phyloP scores from a whole-genome alignment of 306 rosid genomes.

The Mucuna pruriens region DNA sequence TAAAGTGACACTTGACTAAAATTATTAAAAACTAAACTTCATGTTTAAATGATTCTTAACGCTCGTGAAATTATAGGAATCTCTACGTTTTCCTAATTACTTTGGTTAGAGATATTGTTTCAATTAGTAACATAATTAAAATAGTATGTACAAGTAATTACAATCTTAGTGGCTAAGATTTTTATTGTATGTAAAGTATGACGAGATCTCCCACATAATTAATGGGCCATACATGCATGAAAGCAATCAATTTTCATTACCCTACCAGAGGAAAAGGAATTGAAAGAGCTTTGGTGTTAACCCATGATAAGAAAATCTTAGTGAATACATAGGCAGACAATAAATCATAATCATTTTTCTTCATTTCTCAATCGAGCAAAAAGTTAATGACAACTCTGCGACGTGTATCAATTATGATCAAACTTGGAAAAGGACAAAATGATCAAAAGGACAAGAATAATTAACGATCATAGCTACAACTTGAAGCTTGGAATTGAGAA shows the following conservation, averaged over 20 bases:
- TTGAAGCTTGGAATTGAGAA: conserved; percentile 14
- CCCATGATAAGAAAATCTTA: not conserved
- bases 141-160: too few species aligned
- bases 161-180: not conserved
- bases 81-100: not conserved
- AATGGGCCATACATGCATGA: conserved; percentile 24
- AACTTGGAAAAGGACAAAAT: conserved; percentile 32
- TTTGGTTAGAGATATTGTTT: too few species aligned
- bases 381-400: conserved; percentile 30
- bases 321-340: not conserved
- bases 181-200: not conserved
- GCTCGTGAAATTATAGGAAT: not conserved
- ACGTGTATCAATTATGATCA: conserved; percentile 33
- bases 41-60: not conserved
- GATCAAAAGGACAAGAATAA: conserved; percentile 9
- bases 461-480: not conserved
- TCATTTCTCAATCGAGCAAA: conserved; percentile 34
- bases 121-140: too few species aligned
- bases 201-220: not conserved
- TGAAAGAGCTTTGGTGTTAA: not conserved
- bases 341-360: conserved; percentile 8
- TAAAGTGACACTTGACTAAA: not conserved
- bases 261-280: conserved; percentile 20
- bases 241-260: conserved; percentile 7
- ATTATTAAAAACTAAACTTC: not conserved